Conservation (phyloP, 345 rosid genomes). For the Boechera stricta region DNA sequence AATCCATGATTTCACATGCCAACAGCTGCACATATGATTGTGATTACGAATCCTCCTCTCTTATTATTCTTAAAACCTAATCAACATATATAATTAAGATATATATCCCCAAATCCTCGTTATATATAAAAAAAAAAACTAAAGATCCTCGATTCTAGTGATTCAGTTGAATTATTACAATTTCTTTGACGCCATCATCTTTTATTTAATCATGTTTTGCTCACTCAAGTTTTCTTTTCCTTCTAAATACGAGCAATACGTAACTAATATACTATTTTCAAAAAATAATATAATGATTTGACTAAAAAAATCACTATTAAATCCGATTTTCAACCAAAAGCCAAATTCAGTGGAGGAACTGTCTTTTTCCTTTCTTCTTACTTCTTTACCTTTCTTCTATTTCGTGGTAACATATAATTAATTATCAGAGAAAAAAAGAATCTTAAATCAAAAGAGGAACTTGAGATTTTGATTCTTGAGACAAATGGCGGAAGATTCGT, state of each 20-base stretch:
- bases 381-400: constrained; percentile 29
- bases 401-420: constrained; percentile 10
- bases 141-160: background rate
- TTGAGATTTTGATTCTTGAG: background rate
- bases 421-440: background rate
- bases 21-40: constrained; percentile 38
- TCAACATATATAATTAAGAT: constrained; percentile 19
- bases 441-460: background rate
- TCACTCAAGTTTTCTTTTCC: background rate
- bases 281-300: constrained; percentile 9
- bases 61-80: constrained; percentile 40
- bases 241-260: constrained; percentile 12
- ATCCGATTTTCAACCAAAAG: constrained; percentile 37
- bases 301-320: constrained; percentile 30
- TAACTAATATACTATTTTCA: background rate
- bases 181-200: constrained; percentile 7
- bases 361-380: constrained; percentile 37
- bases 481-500: constrained; percentile 51
- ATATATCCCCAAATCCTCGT: background rate
- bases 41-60: constrained; percentile 26
- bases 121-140: too few relatives aligned
- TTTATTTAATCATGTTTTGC: constrained; percentile 4
- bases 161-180: constrained; percentile 27
- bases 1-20: constrained; percentile 47
- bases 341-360: constrained; percentile 42